Evolutionary conservation across 345 rosid species (phyloP), one percentile per base, ranked within the genome.

Genomic region (Hypericum perforatum): DNA sequence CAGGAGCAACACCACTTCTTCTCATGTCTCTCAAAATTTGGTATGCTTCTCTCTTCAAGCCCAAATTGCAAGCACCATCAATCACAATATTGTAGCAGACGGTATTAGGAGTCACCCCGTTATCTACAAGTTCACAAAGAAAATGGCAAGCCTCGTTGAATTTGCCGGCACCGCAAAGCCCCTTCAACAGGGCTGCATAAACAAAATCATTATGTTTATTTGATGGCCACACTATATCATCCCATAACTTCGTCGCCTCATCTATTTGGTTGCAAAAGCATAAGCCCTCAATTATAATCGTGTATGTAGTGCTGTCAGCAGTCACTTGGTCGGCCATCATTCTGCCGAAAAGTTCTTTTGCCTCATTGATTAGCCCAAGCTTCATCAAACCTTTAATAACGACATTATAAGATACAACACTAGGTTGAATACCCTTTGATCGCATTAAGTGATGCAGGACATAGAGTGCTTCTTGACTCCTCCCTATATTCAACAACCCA

Each of bases 171-270:
- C 51, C 58, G 58, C 85, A 86, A 59, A 86, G 80, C 50, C 95
- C 95, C 71, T 84, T 86, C 15, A 86, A 78, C 56, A 90, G 62
- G 9, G 86, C 84, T 14, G 97, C 78, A 63, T 90, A 90, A 57
- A 86, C 94, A 47, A 58, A 80, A 41, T 68, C 55, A 70, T 89
- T 95, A 54, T 89, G 90, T 54, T 66, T 54, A 52, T 75, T 76
- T 16, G 94, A 89, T 7, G 94, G 90, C 94, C 95, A 86, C 57
- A 84, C 65, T 57, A 82, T 76, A 60, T 74, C 85, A 45, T 84
- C 84, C 95, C 94, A 86, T 36, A 89, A 78, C 60, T 63, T 80
- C 74, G 83, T 84, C 8, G 88, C 90, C 57, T 68, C 63, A 2
- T 84, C 86, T 54, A 84, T 57, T 51, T 48, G 71, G 56, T 65